These are phyloP conservation scores for Yamadazyma buinensis DNA, from an alignment of 1,139 yeast genomes.

Conservation along the genomic window DNA sequence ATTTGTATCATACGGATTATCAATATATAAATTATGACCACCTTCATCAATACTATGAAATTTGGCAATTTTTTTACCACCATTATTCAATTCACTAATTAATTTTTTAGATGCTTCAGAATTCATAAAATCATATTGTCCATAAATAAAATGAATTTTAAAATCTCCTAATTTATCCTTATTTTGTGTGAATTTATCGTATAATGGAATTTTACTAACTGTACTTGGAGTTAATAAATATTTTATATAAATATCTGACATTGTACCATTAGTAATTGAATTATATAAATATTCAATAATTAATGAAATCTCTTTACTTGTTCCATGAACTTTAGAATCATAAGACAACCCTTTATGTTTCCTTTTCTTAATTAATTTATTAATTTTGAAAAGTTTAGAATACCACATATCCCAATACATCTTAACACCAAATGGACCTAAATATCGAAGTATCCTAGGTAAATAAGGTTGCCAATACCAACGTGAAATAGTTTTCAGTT, in stretches of 20 bases:
- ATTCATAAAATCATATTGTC: conserved; percentile 87
- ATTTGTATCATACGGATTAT: conserved; percentile 56
- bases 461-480: conserved; percentile 46
- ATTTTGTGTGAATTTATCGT: conserved; percentile 51
- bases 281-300: conserved; percentile 59
- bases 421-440: conserved; percentile 53
- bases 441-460: conserved; percentile 38
- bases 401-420: conserved; percentile 45
- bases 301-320: conserved; percentile 38
- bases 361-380: conserved; percentile 32
- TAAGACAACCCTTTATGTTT: conserved; percentile 17
- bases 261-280: conserved; percentile 56
- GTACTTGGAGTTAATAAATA: conserved; percentile 70
- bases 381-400: conserved; percentile 41
- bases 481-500: conserved; percentile 21
- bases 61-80: conserved; percentile 7
- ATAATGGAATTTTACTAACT: conserved; percentile 71
- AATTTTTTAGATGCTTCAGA: conserved; percentile 64
- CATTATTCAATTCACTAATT: conserved; percentile 18
- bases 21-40: conserved; percentile 46
- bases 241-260: conserved; percentile 64
- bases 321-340: conserved; percentile 36
- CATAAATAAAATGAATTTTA: conserved; percentile 61
- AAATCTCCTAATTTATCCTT: conserved; percentile 25
- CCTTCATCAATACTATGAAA: conserved; percentile 35